phyloP scores from a whole-genome alignment of 352 stramenopile genomes.

The Globisporangium spiculum region DNA sequence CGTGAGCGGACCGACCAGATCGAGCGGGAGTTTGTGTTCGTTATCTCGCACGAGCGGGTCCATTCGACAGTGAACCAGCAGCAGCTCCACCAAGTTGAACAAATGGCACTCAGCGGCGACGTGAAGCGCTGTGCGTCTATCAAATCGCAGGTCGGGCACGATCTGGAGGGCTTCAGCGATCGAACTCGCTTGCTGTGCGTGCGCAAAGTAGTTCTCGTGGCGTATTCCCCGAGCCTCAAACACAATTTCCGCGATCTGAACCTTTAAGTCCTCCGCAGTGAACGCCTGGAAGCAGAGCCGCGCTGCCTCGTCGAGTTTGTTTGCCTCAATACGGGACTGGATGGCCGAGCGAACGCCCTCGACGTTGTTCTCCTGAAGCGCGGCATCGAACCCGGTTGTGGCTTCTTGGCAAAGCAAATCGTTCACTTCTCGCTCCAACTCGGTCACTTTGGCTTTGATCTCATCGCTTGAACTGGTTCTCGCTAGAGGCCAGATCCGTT shows the following conservation, averaged over 20 bases:
- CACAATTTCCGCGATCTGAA: neutral
- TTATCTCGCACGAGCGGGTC: neutral
- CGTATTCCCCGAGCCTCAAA: neutral
- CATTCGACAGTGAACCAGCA: neutral
- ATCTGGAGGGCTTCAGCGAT: neutral
- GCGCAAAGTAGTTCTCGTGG: neutral
- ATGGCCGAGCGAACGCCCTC: neutral
- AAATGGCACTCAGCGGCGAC: neutral
- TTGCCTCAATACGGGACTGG: neutral
- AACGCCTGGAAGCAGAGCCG: neutral
- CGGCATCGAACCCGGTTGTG: neutral
- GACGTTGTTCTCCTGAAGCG: neutral
- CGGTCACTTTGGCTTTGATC: neutral
- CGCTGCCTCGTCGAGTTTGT: neutral
- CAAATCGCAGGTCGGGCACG: neutral
- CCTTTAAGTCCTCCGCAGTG: neutral
- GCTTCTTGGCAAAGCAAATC: neutral
- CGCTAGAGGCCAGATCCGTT: neutral
- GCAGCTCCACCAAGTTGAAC: neutral
- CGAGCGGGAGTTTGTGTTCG: neutral
- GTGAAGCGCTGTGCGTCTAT: neutral
- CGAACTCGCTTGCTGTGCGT: neutral
- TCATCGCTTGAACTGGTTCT: neutral
- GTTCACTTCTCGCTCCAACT: neutral
- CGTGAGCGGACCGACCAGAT: neutral